Evolutionary conservation across 192 early-diverging fungal genomes (phyloP).

Genomic region (Podila epicladia): DNA sequence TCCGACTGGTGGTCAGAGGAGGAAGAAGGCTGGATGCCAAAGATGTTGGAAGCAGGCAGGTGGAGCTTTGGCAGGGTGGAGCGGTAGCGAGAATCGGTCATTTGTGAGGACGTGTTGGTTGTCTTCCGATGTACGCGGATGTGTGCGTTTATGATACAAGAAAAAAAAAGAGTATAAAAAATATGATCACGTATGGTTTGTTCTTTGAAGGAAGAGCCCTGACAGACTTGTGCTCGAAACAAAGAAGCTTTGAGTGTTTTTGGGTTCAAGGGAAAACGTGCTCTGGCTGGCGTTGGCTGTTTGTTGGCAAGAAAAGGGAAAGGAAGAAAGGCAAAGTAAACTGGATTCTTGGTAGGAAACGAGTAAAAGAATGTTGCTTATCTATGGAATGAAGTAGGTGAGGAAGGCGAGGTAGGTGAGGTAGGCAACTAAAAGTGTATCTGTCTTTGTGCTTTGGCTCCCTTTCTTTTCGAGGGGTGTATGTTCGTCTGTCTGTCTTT

Average conservation of each 20-base stretch:
- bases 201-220: too few species aligned
- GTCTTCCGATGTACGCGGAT: background rate
- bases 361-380: too few species aligned
- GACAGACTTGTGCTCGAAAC: too few species aligned
- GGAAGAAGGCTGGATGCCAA: conserved; percentile 14
- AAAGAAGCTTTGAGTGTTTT: too few species aligned
- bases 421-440: background rate
- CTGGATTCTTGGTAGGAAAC: too few species aligned
- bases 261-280: too few species aligned
- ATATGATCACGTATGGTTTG: too few species aligned
- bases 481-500: background rate
- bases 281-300: too few species aligned
- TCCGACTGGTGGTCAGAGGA: background rate
- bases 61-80: conserved; percentile 33
- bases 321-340: too few species aligned
- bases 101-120: background rate
- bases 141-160: background rate
- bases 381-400: background rate
- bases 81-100: conserved; percentile 16
- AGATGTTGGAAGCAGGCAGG: conserved; percentile 22
- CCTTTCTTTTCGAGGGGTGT: background rate
- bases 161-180: too few species aligned
- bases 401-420: background rate
- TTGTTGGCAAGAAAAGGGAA: too few species aligned
- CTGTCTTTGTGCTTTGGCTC: background rate